These are phyloP conservation scores for Colletotrichum godetiae DNA, from an alignment of 2,329 filamentous ascomycete genomes.

Conservation along the genomic window DNA sequence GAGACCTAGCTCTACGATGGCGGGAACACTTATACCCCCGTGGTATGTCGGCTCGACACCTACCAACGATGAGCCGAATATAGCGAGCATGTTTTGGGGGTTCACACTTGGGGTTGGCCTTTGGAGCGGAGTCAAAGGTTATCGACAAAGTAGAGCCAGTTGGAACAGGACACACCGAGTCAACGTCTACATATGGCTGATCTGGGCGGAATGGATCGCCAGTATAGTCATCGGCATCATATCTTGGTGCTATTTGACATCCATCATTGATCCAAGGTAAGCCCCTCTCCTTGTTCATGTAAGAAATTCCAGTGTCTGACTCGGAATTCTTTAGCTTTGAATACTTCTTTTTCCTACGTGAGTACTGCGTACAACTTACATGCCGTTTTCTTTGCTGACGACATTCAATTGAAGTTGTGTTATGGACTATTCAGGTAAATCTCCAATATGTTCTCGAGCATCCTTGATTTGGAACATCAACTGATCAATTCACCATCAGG, in stretches of 20 bases:
- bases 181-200: conserved; percentile 51
- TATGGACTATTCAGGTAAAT: conserved; percentile 23
- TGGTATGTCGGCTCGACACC: conserved; percentile 27
- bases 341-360: conserved; percentile 31
- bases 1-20: neutral
- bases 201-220: conserved; percentile 52
- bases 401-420: neutral
- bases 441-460: accelerated
- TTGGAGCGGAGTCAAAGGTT: conserved; percentile 47
- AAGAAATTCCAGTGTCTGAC: neutral
- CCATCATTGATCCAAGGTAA: conserved; percentile 46
- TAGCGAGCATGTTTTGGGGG: conserved; percentile 51
- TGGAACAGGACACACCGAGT: conserved; percentile 45
- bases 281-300: neutral
- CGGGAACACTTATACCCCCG: conserved; percentile 28
- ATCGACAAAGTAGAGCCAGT: conserved; percentile 47
- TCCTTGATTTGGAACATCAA: neutral
- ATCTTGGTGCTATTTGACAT: conserved; percentile 49
- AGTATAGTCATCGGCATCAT: conserved; percentile 48
- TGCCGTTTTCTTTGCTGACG: too few relatives aligned
- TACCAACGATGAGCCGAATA: conserved; percentile 43
- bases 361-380: neutral
- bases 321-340: conserved; percentile 24
- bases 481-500: conserved; percentile 41
- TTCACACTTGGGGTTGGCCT: conserved; percentile 49